These are phyloP conservation scores for Scutellaria minor DNA, from an alignment of 257 asterid genomes.

Conservation along the genomic window DNA sequence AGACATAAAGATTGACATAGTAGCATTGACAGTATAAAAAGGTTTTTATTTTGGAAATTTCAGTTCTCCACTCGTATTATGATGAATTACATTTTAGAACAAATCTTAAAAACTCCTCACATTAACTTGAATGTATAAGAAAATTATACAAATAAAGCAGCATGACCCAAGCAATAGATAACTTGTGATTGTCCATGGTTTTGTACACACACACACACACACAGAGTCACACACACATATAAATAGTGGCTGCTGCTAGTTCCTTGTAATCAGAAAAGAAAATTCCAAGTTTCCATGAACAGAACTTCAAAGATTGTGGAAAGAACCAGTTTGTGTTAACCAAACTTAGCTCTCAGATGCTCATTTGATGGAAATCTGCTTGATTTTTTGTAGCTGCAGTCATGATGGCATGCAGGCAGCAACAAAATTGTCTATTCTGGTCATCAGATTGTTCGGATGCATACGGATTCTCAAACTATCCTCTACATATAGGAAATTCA, in stretches of 20 bases:
- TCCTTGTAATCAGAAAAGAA: conserved; percentile 1
- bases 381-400: too few relatives aligned
- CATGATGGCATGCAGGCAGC: too few relatives aligned
- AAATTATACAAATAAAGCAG: background rate
- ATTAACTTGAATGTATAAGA: conserved; percentile 11
- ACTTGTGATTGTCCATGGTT: background rate
- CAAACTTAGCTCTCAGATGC: background rate
- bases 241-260: background rate
- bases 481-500: too few relatives aligned
- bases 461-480: too few relatives aligned
- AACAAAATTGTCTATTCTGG: too few relatives aligned
- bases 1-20: background rate
- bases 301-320: conserved; percentile 1
- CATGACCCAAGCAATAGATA: background rate
- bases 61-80: background rate
- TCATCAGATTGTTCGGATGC: too few relatives aligned
- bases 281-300: background rate
- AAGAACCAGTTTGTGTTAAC: background rate
- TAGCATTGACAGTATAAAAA: background rate
- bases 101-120: background rate
- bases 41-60: background rate
- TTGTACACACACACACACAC: background rate
- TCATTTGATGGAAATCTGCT: too few relatives aligned
- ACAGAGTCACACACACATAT: background rate
- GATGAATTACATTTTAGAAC: background rate